These are phyloP conservation scores for Chlorella sorokiniana DNA, from an alignment of 139 green algal species.

Conservation along the genomic window DNA sequence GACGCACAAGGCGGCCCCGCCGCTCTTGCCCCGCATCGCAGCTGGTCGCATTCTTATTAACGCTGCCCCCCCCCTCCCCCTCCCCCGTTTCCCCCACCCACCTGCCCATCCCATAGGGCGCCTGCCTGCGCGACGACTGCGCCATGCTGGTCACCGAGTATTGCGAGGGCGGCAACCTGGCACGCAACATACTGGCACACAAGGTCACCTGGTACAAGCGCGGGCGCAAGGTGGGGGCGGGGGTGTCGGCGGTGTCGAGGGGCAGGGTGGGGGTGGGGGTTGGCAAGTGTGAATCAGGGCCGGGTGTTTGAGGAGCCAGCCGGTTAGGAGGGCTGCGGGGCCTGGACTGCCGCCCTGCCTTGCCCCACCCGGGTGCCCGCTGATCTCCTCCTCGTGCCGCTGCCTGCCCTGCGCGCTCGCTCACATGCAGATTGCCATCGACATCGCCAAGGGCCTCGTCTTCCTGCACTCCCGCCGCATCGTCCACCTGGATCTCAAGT, in stretches of 20 bases:
- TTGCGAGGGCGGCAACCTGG: constrained; percentile 50
- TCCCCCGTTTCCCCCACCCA: neutral
- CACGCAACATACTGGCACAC: constrained; percentile 23
- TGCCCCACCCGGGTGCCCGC: neutral
- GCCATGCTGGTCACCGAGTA: constrained; percentile 58
- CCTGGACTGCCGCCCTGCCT: neutral
- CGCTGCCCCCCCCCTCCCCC: neutral
- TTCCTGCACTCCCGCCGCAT: constrained; percentile 47
- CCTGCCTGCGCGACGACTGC: constrained; percentile 17
- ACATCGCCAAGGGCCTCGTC: constrained; percentile 45
- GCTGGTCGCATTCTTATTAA: no score
- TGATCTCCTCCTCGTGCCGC: neutral
- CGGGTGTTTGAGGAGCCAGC: neutral
- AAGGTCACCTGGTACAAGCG: constrained; percentile 33
- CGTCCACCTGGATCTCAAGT: constrained; percentile 35
- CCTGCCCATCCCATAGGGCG: constrained; percentile 8
- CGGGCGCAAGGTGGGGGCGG: constrained; percentile 1
- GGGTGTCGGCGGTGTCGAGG: neutral
- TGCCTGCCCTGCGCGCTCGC: neutral
- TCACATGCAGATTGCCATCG: constrained; percentile 36
- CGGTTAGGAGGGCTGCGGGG: neutral
- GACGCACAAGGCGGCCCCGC: no score
- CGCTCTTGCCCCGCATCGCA: no score
- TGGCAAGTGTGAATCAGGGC: neutral
- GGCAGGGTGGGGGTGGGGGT: neutral